Evolutionary conservation across 768 basidiomycete genomes (phyloP).

Genomic region (Sporobolomyces phaffii): DNA sequence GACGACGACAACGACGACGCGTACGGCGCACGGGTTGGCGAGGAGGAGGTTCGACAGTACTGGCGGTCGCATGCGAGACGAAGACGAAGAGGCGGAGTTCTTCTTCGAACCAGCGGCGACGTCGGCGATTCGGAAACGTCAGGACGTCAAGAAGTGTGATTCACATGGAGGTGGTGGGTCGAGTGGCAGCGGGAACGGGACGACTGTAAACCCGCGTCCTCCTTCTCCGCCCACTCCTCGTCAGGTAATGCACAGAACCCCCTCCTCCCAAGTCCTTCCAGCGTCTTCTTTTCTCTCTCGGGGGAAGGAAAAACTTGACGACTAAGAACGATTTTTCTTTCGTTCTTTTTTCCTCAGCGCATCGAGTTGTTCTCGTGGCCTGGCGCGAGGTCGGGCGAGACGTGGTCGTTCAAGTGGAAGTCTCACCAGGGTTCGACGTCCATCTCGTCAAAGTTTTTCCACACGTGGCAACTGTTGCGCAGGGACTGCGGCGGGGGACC

Average conservation of each 20-base stretch:
- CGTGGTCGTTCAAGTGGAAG: constrained; percentile 18
- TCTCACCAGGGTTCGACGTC: background rate
- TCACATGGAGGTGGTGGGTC: background rate
- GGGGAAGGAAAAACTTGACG: background rate
- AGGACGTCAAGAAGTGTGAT: constrained; percentile 1
- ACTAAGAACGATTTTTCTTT: background rate
- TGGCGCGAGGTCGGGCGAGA: background rate
- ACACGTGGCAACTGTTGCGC: constrained; percentile 20
- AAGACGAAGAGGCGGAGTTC: background rate
- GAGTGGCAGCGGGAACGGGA: background rate
- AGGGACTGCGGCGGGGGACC: constrained; percentile 18
- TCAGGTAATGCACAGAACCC: no score
- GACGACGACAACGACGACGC: background rate
- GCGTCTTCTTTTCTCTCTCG: background rate
- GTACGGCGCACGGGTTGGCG: background rate
- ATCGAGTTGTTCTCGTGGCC: constrained; percentile 27
- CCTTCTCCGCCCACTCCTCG: constrained; percentile 6
- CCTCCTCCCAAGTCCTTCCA: no score
- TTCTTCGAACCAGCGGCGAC: no score
- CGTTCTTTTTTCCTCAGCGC: background rate
- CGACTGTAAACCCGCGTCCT: no score
- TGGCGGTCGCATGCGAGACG: no score
- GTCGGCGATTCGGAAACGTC: no score
- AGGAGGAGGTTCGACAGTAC: no score
- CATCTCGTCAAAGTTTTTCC: constrained; percentile 12